These are phyloP conservation scores for Colletotrichum tamarilloi DNA, from an alignment of 2,329 filamentous ascomycete genomes.

Conservation along the genomic window DNA sequence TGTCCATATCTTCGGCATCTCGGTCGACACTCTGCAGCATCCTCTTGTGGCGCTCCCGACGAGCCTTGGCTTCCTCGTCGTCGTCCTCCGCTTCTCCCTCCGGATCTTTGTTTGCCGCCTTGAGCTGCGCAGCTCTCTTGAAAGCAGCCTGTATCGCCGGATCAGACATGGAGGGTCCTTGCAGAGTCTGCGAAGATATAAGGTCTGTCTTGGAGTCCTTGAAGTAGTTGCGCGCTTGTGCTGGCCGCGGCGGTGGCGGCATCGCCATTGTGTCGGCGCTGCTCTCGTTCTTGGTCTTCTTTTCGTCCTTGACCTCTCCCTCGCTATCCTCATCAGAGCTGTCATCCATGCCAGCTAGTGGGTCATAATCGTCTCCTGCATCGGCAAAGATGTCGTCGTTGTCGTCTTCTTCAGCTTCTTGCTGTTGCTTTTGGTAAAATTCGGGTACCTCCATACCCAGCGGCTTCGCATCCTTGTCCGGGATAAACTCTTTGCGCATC, in stretches of 20 bases:
- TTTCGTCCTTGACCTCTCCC: conserved; percentile 45
- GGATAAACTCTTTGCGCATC: conserved; percentile 57
- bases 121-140: conserved; percentile 81
- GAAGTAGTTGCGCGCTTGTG: conserved; percentile 70
- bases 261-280: conserved; percentile 46
- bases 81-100: conserved; percentile 53
- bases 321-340: conserved; percentile 55
- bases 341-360: conserved; percentile 67
- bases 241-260: conserved; percentile 58
- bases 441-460: conserved; percentile 76
- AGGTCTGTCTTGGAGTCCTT: conserved; percentile 66
- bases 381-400: conserved; percentile 75
- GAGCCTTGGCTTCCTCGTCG: conserved; percentile 61
- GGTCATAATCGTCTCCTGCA: conserved; percentile 75
- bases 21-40: conserved; percentile 80
- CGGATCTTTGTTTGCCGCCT: conserved; percentile 47
- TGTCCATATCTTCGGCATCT: conserved; percentile 90
- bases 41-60: conserved; percentile 76
- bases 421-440: conserved; percentile 60
- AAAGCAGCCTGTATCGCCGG: conserved; percentile 85
- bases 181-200: conserved; percentile 62
- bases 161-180: conserved; percentile 72
- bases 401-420: conserved; percentile 60
- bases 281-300: conserved; percentile 34
- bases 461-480: conserved; percentile 66